Conservation (phyloP, 179 eudicot genomes). For the Beta lomatogona region DNA sequence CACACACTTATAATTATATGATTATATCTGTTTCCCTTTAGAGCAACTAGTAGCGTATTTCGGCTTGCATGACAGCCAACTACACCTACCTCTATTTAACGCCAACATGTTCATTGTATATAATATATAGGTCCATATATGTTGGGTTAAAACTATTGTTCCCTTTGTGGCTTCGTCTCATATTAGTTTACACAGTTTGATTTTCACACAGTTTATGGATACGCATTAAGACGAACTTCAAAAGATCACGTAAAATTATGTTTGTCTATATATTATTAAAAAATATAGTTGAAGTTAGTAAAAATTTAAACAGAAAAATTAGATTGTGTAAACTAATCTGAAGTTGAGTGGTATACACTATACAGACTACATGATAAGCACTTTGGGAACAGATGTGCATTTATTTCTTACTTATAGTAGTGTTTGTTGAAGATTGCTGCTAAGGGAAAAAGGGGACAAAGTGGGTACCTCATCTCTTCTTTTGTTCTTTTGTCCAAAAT, state of each 20-base stretch:
- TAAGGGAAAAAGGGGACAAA: conserved; percentile 12
- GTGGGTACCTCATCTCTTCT: conserved; percentile 12
- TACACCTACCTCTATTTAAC: background rate
- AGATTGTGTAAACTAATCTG: no score
- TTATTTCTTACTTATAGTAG: background rate
- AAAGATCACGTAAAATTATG: no score
- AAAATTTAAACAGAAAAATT: no score
- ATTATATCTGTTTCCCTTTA: background rate
- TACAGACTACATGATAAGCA: background rate
- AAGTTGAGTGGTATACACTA: no score
- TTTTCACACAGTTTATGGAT: no score
- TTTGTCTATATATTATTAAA: no score
- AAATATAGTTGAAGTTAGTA: no score
- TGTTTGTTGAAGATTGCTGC: background rate
- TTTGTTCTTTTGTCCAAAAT: conserved; percentile 23
- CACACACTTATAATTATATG: background rate
- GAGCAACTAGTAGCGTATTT: background rate
- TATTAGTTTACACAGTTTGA: no score
- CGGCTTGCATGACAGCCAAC: background rate
- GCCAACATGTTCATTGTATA: no score
- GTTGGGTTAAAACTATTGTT: background rate
- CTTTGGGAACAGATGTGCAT: background rate
- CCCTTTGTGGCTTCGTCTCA: background rate
- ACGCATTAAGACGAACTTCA: no score
- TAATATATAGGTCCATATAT: background rate